A percentile compares a stretch with the other conserved stretches of the same genome.
These are phyloP conservation scores for Mortierella hygrophila DNA, from an alignment of 192 early-diverging fungal species.

Conservation along the genomic window DNA sequence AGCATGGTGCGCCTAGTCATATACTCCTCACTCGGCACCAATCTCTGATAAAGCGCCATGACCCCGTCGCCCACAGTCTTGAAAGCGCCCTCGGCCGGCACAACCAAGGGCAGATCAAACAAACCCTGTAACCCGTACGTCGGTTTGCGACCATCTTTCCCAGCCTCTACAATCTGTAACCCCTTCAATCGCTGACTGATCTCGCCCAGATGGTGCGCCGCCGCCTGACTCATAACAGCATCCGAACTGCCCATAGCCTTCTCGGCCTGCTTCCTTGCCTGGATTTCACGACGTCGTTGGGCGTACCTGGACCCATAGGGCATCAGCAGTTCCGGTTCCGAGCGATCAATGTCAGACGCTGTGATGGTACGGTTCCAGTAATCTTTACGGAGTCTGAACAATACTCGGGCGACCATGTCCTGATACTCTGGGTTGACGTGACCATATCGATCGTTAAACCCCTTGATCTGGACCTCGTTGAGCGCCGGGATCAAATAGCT, in stretches of 20 bases:
- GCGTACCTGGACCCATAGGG: conserved; percentile 9
- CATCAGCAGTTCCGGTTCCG: neutral
- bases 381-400: conserved; percentile 11
- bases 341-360: neutral
- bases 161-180: neutral
- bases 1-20: conserved; percentile 13
- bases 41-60: conserved; percentile 19
- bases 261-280: neutral
- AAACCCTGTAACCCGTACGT: conserved; percentile 35
- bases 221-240: neutral
- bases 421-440: neutral
- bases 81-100: neutral
- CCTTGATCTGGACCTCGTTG: neutral
- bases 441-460: conserved; percentile 8
- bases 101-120: conserved; percentile 14
- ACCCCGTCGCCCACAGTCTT: conserved; percentile 12
- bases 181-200: conserved; percentile 3
- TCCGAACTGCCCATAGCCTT: neutral
- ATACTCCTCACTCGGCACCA: conserved; percentile 16
- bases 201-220: neutral
- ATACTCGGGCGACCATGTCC: conserved; percentile 23
- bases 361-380: conserved; percentile 8
- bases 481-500: conserved; percentile 5
- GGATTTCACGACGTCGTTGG: neutral
- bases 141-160: neutral